These are phyloP conservation scores for Penicillium arizonense DNA, from an alignment of 495 filamentous ascomycete genomes.

Conservation along the genomic window DNA sequence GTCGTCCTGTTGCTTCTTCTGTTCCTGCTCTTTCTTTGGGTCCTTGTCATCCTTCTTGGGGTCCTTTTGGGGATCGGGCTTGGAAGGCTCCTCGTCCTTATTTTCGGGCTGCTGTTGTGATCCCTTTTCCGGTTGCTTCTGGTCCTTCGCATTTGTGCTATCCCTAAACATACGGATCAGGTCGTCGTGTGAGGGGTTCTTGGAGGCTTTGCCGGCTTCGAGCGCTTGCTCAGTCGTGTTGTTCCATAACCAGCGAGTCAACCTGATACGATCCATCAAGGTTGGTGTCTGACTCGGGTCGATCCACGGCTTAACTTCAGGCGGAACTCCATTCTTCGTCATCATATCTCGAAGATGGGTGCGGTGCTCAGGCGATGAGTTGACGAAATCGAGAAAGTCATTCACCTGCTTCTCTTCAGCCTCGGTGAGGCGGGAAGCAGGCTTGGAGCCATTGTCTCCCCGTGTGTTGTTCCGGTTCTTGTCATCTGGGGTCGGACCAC, in stretches of 20 bases:
- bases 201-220: too few relatives aligned
- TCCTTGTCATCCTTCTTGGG: slow-evolving; percentile 17
- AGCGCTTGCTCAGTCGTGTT: slow-evolving; percentile 40
- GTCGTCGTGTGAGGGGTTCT: too few relatives aligned
- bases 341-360: slow-evolving; percentile 33
- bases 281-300: slow-evolving; percentile 32
- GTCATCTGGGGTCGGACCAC: slow-evolving; percentile 48
- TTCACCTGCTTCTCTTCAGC: slow-evolving; percentile 39
- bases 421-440: slow-evolving; percentile 29
- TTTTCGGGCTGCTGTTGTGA: slow-evolving; percentile 26
- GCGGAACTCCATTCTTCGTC: slow-evolving; percentile 32
- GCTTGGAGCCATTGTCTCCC: slow-evolving; percentile 34
- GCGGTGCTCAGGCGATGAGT: slow-evolving; percentile 1
- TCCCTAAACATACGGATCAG: too few relatives aligned
- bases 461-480: slow-evolving; percentile 31
- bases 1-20: slow-evolving; percentile 35
- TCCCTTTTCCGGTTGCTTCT: neutral
- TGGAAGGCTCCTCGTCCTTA: slow-evolving; percentile 30
- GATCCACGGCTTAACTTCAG: slow-evolving; percentile 33
- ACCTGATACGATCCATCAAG: slow-evolving; percentile 37
- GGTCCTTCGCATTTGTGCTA: neutral
- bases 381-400: neutral
- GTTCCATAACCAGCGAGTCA: slow-evolving; percentile 35
- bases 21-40: slow-evolving; percentile 22
- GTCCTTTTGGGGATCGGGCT: slow-evolving; percentile 8